phyloP scores from a whole-genome alignment of 2,329 filamentous ascomycete genomes.

The Arthrocladium fulminans region DNA sequence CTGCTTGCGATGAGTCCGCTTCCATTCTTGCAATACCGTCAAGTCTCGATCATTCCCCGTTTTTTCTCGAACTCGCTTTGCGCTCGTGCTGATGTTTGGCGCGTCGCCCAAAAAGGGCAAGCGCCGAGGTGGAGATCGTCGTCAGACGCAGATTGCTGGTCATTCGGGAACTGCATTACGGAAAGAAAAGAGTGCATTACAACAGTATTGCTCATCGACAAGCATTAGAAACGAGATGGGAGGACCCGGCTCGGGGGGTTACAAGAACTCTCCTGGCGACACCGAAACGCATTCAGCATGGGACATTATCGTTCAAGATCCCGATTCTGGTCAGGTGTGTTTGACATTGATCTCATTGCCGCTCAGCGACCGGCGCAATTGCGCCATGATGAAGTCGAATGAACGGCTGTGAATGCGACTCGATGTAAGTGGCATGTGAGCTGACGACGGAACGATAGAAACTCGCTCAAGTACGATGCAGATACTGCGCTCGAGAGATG shows the following conservation, averaged over 20 bases:
- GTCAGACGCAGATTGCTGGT: constrained; percentile 6
- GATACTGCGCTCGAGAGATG: constrained; percentile 23
- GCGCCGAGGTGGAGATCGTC: background rate
- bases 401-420: background rate
- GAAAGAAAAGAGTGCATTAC: constrained; percentile 10
- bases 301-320: constrained; percentile 23
- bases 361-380: background rate
- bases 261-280: constrained; percentile 24
- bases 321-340: constrained; percentile 19
- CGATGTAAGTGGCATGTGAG: background rate
- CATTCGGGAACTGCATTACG: background rate
- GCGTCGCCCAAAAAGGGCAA: background rate
- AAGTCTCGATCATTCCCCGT: background rate
- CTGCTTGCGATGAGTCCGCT: constrained; percentile 25
- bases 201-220: constrained; percentile 2
- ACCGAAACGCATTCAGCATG: constrained; percentile 24
- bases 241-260: constrained; percentile 23
- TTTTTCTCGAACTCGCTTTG: background rate
- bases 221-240: constrained; percentile 21
- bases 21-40: constrained; percentile 11
- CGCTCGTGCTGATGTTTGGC: background rate
- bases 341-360: constrained; percentile 1
- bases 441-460: constrained; percentile 14
- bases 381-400: background rate
- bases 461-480: constrained; percentile 24